Base-by-base conservation (phyloP, 805 yeast species). In the Ogataea thermomethanolica region DNA sequence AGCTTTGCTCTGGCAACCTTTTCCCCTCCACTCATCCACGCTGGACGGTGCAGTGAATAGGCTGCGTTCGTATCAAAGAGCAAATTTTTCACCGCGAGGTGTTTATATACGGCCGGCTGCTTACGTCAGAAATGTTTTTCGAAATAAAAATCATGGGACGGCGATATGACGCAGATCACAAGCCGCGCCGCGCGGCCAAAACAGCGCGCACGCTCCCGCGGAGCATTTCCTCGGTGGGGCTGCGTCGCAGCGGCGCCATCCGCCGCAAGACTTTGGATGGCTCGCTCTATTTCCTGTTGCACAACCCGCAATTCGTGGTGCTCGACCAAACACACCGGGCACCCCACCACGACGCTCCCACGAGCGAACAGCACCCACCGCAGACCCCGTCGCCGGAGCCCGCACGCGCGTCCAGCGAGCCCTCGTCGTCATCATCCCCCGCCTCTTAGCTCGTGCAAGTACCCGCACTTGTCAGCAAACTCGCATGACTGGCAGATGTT, bases 401-500 rank as follows among this genome's bases (percentile, higher is more conserved):
- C 20, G 20, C 20, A 17, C 20, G 20, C 20, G 20, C 20, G 20
- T 17, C 20, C 20, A 17, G 20, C 20, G 20, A 17, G 5, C 5
- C 20, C 20, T 17, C 20, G 20, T 4, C 20, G 30, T 22, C 27
- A 24, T 11, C 23, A 37, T 4, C 11, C 23, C 14, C 22, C 14
- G 21, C 14, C 32, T 8, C 11, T 29, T 13, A 33, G 40, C 25
- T 45, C 29, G n/a, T 48, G 46, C 23, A 46, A 26, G 26, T 56
- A 58, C 74, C 58, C 50, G 52, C 79, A 74, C 34, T 61, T 62
- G 7, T 51, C 40, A 21, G 65, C 62, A 54, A 74, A 83, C 13
- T 73, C 78, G 60, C 91, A 83, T 35, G 57, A 62, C 11, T 60
- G 65, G 55, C 91, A 83, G 43, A 69, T 69, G 4, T 60, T 48